Base-by-base conservation (phyloP, 176 grass and related monocot species). In the Aegilops tauschii region DNA sequence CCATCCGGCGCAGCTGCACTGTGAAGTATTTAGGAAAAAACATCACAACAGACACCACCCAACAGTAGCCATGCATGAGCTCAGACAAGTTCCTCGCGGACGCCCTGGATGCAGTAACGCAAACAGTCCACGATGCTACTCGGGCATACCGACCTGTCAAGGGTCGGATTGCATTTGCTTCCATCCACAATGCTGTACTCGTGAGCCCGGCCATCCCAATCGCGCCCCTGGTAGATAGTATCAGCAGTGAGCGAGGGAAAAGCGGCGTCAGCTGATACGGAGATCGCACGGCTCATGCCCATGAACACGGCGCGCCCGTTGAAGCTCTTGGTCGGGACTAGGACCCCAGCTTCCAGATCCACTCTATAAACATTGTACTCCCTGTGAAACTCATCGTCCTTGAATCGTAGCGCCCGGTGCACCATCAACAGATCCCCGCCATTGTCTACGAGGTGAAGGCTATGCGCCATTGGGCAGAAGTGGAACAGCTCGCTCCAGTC, bases 371-470 rank as follows among this genome's bases (percentile, higher is more conserved):
- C 61, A 21, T 63, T 3, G n/a, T 61, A 61, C 61, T 63, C n/a
- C 61, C 61, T 21, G n/a, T 63, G 61, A 25, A 0, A 63, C n/a
- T 25, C 0, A 0, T 21, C n/a, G n/a, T 63, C 61, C 21, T 1
- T 9, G 61, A 0, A 0, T 20, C 61, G 61, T 1, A 27, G 1
- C 62, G 0, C 34, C 7, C 79, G 40, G 18, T 81, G 79, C 62
- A 69, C 47, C 31, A 82, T 4, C 66, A 82, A 2, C 45, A 82
- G 3, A 0, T 71, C 47, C 65, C 66, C 66, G 1, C 30, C 66
- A 25, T 82, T 82, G 21, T 82, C 80, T 13, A 82, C 66, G 1
- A 82, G 66, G 21, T 71, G 66, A 27, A 82, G 44, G 39, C 9
- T 50, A 42, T 70, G 5, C 31, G 7, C 11, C 20, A 69, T 25